Percentiles rank a stretch among this genome's conserved stretches.
phyloP scores from a whole-genome alignment of 352 stramenopile species.

The Phytophthora litchii region DNA sequence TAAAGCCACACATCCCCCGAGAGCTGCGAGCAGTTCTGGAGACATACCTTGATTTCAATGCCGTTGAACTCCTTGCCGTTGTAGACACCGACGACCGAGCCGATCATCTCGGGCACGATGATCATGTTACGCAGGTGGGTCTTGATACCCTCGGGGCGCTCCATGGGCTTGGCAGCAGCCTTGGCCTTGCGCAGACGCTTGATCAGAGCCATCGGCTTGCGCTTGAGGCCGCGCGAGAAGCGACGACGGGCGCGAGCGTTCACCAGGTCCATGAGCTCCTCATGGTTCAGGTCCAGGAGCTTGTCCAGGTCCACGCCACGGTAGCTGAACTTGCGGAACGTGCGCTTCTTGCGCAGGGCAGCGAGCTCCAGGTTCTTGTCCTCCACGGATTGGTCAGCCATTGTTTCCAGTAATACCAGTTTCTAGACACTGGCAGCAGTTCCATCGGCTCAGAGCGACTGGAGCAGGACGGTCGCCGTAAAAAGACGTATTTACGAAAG shows the following conservation, averaged over 20 bases:
- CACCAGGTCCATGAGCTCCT: slow-evolving; percentile 99
- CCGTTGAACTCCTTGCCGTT: slow-evolving; percentile 99
- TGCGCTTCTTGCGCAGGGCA: slow-evolving; percentile 99
- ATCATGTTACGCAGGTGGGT: slow-evolving; percentile 99
- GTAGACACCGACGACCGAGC: slow-evolving; percentile 99
- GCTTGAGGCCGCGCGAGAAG: slow-evolving; percentile 99
- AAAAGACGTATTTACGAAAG: not conserved
- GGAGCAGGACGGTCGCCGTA: no score
- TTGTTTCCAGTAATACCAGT: slow-evolving; percentile 57
- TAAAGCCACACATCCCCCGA: slow-evolving; percentile 82
- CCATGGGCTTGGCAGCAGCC: slow-evolving; percentile 96
- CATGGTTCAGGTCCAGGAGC: slow-evolving; percentile 98
- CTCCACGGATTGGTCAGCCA: slow-evolving; percentile 55
- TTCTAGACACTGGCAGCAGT: no score
- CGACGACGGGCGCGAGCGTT: slow-evolving; percentile 95
- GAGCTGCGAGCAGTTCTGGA: slow-evolving; percentile 84
- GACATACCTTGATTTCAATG: slow-evolving; percentile 99
- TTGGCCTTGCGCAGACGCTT: slow-evolving; percentile 99
- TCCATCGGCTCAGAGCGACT: not conserved
- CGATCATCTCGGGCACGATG: slow-evolving; percentile 99
- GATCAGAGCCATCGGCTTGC: slow-evolving; percentile 99
- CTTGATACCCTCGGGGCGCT: slow-evolving; percentile 99
- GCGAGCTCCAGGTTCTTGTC: slow-evolving; percentile 89
- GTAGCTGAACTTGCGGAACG: slow-evolving; percentile 99
- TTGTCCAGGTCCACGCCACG: slow-evolving; percentile 99